Evolutionary conservation across 306 rosid genomes (phyloP), one percentile per base, ranked within the genome.

Genomic region (Cucurbita moschata): DNA sequence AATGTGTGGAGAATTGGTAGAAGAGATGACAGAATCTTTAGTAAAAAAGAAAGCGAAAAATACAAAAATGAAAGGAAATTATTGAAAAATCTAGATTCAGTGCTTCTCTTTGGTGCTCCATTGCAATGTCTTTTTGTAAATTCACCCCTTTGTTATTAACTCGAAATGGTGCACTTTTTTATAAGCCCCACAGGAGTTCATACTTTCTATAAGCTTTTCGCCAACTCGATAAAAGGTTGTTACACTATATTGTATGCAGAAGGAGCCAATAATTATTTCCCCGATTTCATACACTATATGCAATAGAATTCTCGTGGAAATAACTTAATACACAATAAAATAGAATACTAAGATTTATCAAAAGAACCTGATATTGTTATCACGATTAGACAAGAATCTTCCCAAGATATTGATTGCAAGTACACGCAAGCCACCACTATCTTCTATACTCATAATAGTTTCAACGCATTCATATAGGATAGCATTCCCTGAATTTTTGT

Each of bases 371-470:
- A 94, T 94, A 84, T 94, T 94, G 81, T 94, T 94, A 85, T 94
- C 99, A 52, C 95, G 95, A 73, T 91, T 94, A 40, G 99, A 91
- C 85, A 94, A 89, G 85, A 94, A 94, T 85, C 99, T 89, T 71
- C 99, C 99, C 77, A 94, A 81, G 81, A 91, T 91, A 82, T 94
- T 94, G 82, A 94, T 88, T 76, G 97, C 99, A 76, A 94, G 97
- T 55, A 94, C 99, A 13, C 99, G 97, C 74, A 94, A 85, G 79
- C 99, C 99, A 58, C 99, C 92, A 75, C 81, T 89, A 81, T 94
- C 97, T 89, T 94, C 96, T 57, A 94, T 87, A 79, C 97, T 91
- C 99, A 94, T 94, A 73, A 94, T 91, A 76, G 99, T 94, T 84
- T 88, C 97, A 55, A 94, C 99, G 76, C 99, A 91, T 77, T 91